phyloP scores from a whole-genome alignment of 208 protist species.

The Trypanosoma rangeli region DNA sequence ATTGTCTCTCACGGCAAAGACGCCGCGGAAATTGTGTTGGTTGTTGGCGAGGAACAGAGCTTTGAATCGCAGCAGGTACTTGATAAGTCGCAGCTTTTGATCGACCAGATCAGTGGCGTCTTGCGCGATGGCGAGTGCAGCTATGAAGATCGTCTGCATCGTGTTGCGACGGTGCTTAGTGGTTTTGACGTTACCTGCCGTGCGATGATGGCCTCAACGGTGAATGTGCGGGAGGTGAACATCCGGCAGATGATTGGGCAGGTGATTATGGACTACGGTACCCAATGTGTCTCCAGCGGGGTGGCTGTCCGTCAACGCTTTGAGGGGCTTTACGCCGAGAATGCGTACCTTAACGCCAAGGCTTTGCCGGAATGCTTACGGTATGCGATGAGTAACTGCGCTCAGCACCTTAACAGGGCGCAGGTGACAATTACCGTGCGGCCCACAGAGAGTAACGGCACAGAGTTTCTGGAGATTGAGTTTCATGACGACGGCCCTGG shows the following conservation, averaged over 20 bases:
- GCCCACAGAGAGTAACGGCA: slow-evolving; percentile 52
- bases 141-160: slow-evolving; percentile 62
- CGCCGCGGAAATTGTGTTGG: slow-evolving; percentile 65
- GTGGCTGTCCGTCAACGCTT: slow-evolving; percentile 71
- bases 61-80: slow-evolving; percentile 35
- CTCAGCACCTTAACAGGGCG: slow-evolving; percentile 25
- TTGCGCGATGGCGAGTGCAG: slow-evolving; percentile 46
- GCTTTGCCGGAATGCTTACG: slow-evolving; percentile 75
- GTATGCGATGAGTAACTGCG: slow-evolving; percentile 70
- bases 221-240: slow-evolving; percentile 71
- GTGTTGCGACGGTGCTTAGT: slow-evolving; percentile 52
- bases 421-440: slow-evolving; percentile 64
- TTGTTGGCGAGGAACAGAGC: slow-evolving; percentile 58
- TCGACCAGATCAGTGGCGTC: slow-evolving; percentile 55
- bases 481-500: slow-evolving; percentile 65
- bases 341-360: slow-evolving; percentile 63
- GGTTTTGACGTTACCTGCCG: slow-evolving; percentile 75
- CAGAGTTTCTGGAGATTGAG: slow-evolving; percentile 86
- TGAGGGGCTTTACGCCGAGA: slow-evolving; percentile 58
- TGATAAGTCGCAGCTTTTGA: slow-evolving; percentile 70
- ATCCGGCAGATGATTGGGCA: slow-evolving; percentile 81
- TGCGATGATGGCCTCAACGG: slow-evolving; percentile 70
- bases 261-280: slow-evolving; percentile 82
- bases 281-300: slow-evolving; percentile 61
- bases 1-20: slow-evolving; percentile 52